Conservation (phyloP, 1,139 yeast species). For the Scheffersomyces cryptocercus region DNA sequence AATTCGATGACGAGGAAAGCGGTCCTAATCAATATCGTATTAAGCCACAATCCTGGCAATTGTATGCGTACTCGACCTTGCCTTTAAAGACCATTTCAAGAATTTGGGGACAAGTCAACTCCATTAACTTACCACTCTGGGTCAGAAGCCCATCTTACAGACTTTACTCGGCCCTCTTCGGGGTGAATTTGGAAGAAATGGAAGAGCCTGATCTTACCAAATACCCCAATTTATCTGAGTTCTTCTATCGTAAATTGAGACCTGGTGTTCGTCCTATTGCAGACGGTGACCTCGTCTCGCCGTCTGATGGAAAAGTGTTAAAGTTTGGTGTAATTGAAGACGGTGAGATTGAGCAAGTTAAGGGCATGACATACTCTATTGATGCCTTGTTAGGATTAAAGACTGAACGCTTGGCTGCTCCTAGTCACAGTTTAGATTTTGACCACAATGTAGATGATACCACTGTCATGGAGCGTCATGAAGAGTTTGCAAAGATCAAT, state of each 20-base stretch:
- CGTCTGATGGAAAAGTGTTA: constrained; percentile 90
- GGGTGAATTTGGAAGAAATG: constrained; percentile 88
- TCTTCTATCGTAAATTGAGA: constrained; percentile 80
- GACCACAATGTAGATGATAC: constrained; percentile 42
- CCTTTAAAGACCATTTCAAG: constrained; percentile 92
- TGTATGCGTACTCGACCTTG: constrained; percentile 84
- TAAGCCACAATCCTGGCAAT: constrained; percentile 79
- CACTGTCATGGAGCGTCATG: constrained; percentile 53
- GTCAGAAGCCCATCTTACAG: constrained; percentile 79
- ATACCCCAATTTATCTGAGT: constrained; percentile 82
- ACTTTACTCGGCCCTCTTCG: constrained; percentile 78
- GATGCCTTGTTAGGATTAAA: constrained; percentile 83
- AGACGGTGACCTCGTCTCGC: constrained; percentile 71
- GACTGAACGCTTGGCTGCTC: constrained; percentile 55
- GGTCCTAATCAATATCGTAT: constrained; percentile 43
- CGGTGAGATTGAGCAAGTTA: constrained; percentile 94
- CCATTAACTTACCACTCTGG: constrained; percentile 84
- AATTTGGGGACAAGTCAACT: constrained; percentile 91
- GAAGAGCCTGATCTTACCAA: constrained; percentile 75
- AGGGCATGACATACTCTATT: constrained; percentile 91
- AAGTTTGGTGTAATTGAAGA: constrained; percentile 81
- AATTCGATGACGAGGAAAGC: constrained; percentile 30
- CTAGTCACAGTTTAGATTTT: constrained; percentile 56
- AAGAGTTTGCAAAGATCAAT: constrained; percentile 75
- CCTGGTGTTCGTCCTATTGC: constrained; percentile 83